Percentiles rank a stretch among this genome's conserved stretches.
Evolutionary conservation across 2,329 filamentous ascomycete species (phyloP).

Genomic region (Phialophora tarda): DNA sequence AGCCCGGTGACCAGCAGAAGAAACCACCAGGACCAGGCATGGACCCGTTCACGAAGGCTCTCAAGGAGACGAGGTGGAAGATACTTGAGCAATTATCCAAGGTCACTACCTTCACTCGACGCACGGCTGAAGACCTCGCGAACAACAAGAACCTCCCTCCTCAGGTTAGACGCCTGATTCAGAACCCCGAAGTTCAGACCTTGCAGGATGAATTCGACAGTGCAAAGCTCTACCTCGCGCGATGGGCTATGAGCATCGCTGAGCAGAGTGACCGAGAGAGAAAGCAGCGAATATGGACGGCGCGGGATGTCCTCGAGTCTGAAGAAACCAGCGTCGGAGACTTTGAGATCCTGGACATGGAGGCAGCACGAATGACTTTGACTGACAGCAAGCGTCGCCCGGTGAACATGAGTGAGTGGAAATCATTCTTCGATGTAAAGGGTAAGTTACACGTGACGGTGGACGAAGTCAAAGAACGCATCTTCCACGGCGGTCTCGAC

Average conservation of each 20-base stretch:
- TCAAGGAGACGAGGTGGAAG: conserved; percentile 96
- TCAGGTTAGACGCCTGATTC: conserved; percentile 81
- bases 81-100: conserved; percentile 96
- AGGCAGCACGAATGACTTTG: conserved; percentile 73
- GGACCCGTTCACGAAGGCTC: conserved; percentile 90
- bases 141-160: conserved; percentile 91
- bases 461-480: conserved; percentile 94
- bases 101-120: conserved; percentile 91
- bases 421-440: conserved; percentile 78
- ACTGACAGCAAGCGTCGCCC: conserved; percentile 73
- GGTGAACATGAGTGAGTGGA: conserved; percentile 85
- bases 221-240: conserved; percentile 87
- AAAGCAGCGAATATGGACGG: conserved; percentile 88
- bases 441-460: conserved; percentile 79
- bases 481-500: conserved; percentile 93
- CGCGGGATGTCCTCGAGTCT: conserved; percentile 86
- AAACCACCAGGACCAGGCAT: conserved; percentile 54
- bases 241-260: conserved; percentile 98
- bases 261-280: conserved; percentile 92
- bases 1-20: conserved; percentile 47
- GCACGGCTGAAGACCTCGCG: conserved; percentile 87
- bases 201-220: conserved; percentile 97
- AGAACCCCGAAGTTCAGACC: conserved; percentile 92
- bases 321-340: conserved; percentile 95
- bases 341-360: conserved; percentile 88